phyloP scores from a whole-genome alignment of 2,329 filamentous ascomycete genomes.

The Ophiostoma piceae region DNA sequence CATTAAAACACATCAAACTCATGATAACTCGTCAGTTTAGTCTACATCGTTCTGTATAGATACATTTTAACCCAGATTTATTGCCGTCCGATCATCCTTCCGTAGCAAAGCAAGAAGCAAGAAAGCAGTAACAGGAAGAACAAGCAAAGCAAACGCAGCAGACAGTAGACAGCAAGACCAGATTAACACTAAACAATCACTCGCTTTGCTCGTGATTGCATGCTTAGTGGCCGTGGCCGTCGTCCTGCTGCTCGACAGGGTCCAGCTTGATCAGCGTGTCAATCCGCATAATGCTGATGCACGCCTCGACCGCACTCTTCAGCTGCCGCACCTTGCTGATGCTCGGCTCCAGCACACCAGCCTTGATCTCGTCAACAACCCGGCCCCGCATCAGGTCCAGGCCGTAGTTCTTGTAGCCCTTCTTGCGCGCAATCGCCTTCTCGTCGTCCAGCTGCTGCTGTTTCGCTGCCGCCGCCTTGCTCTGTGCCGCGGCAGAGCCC shows the following conservation, averaged over 20 bases:
- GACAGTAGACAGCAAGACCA: too few species aligned
- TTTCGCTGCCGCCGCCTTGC: constrained; percentile 32
- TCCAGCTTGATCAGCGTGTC: constrained; percentile 98
- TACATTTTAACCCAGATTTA: constrained; percentile 8
- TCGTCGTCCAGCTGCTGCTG: constrained; percentile 60
- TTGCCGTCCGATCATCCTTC: constrained; percentile 8
- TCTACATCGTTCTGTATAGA: constrained; percentile 10
- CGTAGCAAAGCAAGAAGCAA: constrained; percentile 8
- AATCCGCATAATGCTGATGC: constrained; percentile 98
- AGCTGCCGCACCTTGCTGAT: constrained; percentile 98
- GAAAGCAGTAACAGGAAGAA: too few species aligned
- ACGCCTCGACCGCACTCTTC: constrained; percentile 97
- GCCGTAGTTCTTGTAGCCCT: constrained; percentile 98
- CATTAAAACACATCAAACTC: background rate
- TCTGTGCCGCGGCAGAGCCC: background rate
- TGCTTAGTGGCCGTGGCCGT: constrained; percentile 74
- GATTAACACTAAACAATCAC: too few species aligned
- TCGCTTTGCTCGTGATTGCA: too few species aligned
- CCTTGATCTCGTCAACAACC: constrained; percentile 89
- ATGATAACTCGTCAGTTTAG: background rate
- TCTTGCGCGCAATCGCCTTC: constrained; percentile 84
- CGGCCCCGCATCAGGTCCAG: constrained; percentile 84
- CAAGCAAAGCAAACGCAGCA: too few species aligned
- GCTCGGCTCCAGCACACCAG: constrained; percentile 90
- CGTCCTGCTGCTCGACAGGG: constrained; percentile 74